Conservation (phyloP, 192 early-diverging fungal genomes). For the Mortierella hygrophila region DNA sequence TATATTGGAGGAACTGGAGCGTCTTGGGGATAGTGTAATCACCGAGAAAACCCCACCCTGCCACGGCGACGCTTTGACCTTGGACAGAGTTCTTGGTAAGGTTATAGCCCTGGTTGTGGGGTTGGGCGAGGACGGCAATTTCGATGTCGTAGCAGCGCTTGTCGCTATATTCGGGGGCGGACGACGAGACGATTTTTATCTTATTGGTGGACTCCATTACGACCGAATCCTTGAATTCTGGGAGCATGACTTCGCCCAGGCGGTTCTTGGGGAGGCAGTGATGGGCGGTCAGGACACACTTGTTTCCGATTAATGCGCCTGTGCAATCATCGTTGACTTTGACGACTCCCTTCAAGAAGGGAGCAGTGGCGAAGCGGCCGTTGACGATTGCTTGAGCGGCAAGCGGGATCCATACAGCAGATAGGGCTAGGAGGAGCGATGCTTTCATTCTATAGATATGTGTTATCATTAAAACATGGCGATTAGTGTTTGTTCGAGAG, state of each 20-base stretch:
- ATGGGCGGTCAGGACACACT: conserved; percentile 23
- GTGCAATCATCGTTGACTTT: conserved; percentile 23
- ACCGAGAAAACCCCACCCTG: conserved; percentile 15
- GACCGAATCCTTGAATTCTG: conserved; percentile 1
- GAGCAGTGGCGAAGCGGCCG: conserved; percentile 14
- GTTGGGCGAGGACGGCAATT: conserved; percentile 13
- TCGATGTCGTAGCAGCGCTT: conserved; percentile 21
- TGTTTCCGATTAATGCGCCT: conserved; percentile 17
- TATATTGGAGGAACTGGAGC: conserved; percentile 20
- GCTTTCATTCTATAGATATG: neutral
- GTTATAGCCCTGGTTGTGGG: conserved; percentile 17
- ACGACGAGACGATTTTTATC: neutral
- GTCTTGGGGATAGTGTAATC: conserved; percentile 21
- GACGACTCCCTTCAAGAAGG: conserved; percentile 7
- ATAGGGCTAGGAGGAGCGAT: neutral
- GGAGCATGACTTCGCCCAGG: conserved; percentile 17
- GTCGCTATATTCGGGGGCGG: neutral
- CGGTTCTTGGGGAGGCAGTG: conserved; percentile 10
- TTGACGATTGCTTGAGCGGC: conserved; percentile 16
- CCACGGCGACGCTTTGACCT: neutral
- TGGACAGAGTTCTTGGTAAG: neutral
- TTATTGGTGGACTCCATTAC: conserved; percentile 14
- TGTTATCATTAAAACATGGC: no score
- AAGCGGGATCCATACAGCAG: neutral
- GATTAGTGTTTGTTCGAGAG: no score